Conservation (phyloP, 306 rosid genomes). For the Lotus japonicus region DNA sequence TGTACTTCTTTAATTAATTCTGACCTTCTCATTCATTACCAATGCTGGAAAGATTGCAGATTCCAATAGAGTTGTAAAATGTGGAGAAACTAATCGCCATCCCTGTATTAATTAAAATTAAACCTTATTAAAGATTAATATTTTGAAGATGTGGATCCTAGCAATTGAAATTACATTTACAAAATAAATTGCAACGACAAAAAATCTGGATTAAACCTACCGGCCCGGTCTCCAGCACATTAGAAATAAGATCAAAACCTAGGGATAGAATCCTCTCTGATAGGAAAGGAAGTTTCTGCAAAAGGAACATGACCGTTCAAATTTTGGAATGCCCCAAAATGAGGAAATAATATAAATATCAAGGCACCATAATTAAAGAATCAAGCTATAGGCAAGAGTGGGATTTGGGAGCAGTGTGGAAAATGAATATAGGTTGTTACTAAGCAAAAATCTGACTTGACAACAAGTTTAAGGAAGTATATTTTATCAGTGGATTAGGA, state of each 20-base stretch:
- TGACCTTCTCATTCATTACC: constrained; percentile 79
- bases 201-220: constrained; percentile 38
- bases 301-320: constrained; percentile 21
- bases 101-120: constrained; percentile 50
- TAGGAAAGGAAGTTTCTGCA: constrained; percentile 64
- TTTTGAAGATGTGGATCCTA: background rate
- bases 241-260: constrained; percentile 81
- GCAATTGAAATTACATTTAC: constrained; percentile 1
- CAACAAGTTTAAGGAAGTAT: background rate
- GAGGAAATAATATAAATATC: constrained; percentile 10
- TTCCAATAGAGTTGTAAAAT: constrained; percentile 63
- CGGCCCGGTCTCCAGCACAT: constrained; percentile 76
- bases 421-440: background rate
- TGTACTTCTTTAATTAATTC: constrained; percentile 8
- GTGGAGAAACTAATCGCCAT: constrained; percentile 88
- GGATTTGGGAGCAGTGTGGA: background rate
- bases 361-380: constrained; percentile 5
- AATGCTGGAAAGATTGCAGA: constrained; percentile 78
- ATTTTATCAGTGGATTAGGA: background rate
- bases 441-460: background rate
- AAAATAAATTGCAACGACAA: constrained; percentile 9
- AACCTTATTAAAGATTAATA: constrained; percentile 8
- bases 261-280: constrained; percentile 73
- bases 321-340: constrained; percentile 14
- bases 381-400: background rate